Evolutionary conservation across 352 stramenopile species (phyloP).

Genomic region (Globisporangium lucens): DNA sequence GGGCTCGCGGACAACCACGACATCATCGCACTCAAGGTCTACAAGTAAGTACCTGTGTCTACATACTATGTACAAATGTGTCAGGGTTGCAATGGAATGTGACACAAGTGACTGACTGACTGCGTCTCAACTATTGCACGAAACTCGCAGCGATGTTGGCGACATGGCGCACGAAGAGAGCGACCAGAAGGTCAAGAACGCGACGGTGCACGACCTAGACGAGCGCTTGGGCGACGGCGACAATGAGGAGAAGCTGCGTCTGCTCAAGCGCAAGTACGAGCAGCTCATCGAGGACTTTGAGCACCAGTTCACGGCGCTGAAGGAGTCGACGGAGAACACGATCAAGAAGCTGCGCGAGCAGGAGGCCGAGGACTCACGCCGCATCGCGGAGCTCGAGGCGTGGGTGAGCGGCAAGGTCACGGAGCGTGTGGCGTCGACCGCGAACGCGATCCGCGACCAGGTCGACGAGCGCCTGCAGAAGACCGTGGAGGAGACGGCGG

Average conservation of each 20-base stretch:
- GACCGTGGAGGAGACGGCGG: slow-evolving; percentile 69
- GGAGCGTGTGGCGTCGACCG: slow-evolving; percentile 52
- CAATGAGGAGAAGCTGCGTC: slow-evolving; percentile 55
- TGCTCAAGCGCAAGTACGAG: slow-evolving; percentile 77
- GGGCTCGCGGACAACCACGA: slow-evolving; percentile 86
- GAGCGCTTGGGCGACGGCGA: slow-evolving; percentile 43
- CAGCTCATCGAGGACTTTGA: slow-evolving; percentile 84
- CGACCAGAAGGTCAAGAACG: slow-evolving; percentile 64
- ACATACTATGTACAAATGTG: background rate
- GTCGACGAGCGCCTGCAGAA: slow-evolving; percentile 65
- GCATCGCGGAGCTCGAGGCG: slow-evolving; percentile 66
- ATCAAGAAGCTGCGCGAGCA: slow-evolving; percentile 79
- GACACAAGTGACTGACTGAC: background rate
- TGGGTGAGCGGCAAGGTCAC: slow-evolving; percentile 61
- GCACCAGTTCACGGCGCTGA: slow-evolving; percentile 75
- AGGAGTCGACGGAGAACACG: slow-evolving; percentile 81
- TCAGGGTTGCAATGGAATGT: background rate
- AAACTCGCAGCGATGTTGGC: slow-evolving; percentile 46
- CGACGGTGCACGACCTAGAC: slow-evolving; percentile 49
- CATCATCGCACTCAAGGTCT: slow-evolving; percentile 67
- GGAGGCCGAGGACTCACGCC: slow-evolving; percentile 59
- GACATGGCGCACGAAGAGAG: slow-evolving; percentile 44
- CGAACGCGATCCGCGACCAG: slow-evolving; percentile 60
- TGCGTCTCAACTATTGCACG: slow-evolving; percentile 8
- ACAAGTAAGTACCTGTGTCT: slow-evolving; percentile 50